Conservation (phyloP, 805 yeast genomes). For the Pichia heedii region DNA sequence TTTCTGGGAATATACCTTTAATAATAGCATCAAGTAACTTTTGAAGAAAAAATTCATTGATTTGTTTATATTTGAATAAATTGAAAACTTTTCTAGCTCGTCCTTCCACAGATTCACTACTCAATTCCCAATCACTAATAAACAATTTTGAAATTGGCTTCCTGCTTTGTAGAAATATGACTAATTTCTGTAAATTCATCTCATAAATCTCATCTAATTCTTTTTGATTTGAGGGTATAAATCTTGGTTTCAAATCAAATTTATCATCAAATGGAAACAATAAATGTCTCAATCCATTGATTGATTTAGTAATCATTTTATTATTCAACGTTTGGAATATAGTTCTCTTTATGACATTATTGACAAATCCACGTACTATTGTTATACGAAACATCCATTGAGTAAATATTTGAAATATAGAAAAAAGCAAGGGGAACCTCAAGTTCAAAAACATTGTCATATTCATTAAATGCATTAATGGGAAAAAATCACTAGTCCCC, state of each 20-base stretch:
- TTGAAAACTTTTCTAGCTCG: not conserved
- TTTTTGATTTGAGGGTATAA: slow-evolving; percentile 21
- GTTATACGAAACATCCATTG: slow-evolving; percentile 1
- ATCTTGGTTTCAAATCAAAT: slow-evolving; percentile 23
- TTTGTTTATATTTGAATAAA: slow-evolving; percentile 1
- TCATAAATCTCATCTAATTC: slow-evolving; percentile 16
- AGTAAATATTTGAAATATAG: slow-evolving; percentile 3
- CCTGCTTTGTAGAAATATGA: slow-evolving; percentile 1
- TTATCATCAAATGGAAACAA: slow-evolving; percentile 23
- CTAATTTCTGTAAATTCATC: slow-evolving; percentile 9
- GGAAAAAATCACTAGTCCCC: slow-evolving; percentile 7
- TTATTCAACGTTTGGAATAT: slow-evolving; percentile 18
- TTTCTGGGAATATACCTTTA: slow-evolving; percentile 9
- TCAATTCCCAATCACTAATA: not conserved
- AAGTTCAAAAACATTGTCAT: not conserved
- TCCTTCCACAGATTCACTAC: not conserved
- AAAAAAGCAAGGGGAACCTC: slow-evolving; percentile 5
- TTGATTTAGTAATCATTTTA: slow-evolving; percentile 8
- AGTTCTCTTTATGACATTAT: slow-evolving; percentile 21
- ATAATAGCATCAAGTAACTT: slow-evolving; percentile 6
- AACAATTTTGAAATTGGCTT: not conserved
- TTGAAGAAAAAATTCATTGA: slow-evolving; percentile 8
- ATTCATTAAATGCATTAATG: slow-evolving; percentile 2
- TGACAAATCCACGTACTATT: slow-evolving; percentile 6
- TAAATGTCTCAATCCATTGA: slow-evolving; percentile 17